Evolutionary conservation across 78 protist genomes (phyloP).

Genomic region (Cavenderia fasciculata): DNA sequence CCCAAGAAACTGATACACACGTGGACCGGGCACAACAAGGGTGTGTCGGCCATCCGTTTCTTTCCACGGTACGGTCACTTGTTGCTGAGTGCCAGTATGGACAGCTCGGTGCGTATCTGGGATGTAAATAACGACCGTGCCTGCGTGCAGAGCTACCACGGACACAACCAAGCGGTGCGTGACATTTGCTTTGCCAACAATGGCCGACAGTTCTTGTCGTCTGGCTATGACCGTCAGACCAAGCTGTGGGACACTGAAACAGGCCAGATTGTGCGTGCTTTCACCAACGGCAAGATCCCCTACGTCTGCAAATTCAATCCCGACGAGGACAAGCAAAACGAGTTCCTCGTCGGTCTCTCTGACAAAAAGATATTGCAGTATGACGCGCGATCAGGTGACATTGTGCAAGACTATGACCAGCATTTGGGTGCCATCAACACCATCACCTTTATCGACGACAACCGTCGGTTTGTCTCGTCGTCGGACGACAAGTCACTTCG

Average conservation of each 20-base stretch:
- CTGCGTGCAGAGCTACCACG: conserved; percentile 91
- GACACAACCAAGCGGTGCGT: conserved; percentile 90
- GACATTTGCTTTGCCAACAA: conserved; percentile 86
- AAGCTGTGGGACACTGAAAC: conserved; percentile 98
- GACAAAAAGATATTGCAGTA: conserved; percentile 90
- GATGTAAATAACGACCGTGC: conserved; percentile 79
- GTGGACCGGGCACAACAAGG: conserved; percentile 86
- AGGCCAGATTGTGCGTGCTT: conserved; percentile 87
- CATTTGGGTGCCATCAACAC: conserved; percentile 96
- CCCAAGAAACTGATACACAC: conserved; percentile 84
- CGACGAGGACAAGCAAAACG: conserved; percentile 76
- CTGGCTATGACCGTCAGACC: conserved; percentile 86
- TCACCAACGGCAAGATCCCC: conserved; percentile 76
- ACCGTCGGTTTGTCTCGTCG: conserved; percentile 87
- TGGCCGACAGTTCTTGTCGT: conserved; percentile 88
- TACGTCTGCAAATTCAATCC: conserved; percentile 90
- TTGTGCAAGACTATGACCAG: conserved; percentile 93
- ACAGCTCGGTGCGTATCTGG: conserved; percentile 89
- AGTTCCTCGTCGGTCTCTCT: conserved; percentile 87
- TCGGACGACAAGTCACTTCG: conserved; percentile 96
- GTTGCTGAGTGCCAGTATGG: conserved; percentile 88
- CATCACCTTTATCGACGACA: conserved; percentile 93
- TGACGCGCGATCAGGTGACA: conserved; percentile 79
- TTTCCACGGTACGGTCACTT: conserved; percentile 92
- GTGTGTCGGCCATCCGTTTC: conserved; percentile 85